Conservation (phyloP, 2,329 filamentous ascomycete species). For the Pseudocercospora fijiensis region DNA sequence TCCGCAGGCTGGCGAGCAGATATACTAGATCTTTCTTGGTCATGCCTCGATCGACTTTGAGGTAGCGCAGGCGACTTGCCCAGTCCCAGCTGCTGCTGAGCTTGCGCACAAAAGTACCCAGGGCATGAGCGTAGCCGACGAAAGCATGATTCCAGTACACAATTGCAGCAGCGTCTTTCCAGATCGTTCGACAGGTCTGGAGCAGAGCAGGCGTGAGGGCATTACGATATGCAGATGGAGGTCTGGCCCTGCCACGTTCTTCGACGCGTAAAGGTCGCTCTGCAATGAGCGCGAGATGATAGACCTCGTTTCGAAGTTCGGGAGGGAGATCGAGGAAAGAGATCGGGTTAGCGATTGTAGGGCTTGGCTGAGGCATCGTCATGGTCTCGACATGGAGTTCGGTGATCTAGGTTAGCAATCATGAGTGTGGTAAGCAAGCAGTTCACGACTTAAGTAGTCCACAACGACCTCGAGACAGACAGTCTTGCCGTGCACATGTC, state of each 20-base stretch:
- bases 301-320: neutral
- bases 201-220: neutral
- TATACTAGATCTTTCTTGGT: neutral
- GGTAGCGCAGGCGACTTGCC: neutral
- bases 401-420: neutral
- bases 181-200: neutral
- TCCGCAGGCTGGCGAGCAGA: neutral
- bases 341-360: neutral
- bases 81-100: neutral
- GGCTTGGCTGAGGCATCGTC: neutral
- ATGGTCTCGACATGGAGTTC: neutral
- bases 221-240: neutral
- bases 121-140: neutral
- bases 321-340: neutral
- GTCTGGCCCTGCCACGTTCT: neutral
- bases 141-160: neutral
- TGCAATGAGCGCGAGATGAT: neutral
- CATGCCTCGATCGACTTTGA: neutral
- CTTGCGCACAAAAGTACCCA: neutral
- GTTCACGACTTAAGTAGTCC: neutral
- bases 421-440: neutral
- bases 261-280: neutral
- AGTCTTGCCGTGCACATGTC: neutral
- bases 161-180: neutral
- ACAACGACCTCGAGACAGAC: neutral